Evolutionary conservation across 176 grass and related monocot genomes (phyloP), one percentile per base, ranked within the genome.

Genomic region (Hyparrhenia diplandra): DNA sequence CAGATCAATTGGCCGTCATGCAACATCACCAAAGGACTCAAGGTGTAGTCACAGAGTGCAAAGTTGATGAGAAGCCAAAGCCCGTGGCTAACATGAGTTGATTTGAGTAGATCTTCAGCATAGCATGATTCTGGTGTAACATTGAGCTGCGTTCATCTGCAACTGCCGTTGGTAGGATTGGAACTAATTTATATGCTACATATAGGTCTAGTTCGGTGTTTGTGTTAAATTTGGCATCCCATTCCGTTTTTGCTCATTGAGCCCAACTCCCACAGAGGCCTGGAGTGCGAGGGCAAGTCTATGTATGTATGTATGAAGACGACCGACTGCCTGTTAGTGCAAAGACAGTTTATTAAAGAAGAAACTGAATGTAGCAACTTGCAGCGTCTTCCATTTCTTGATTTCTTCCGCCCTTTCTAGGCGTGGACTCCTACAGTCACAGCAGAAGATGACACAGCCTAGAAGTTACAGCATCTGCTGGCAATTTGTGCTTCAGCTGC

Each of bases 1-100:
- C 87, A 12, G 90, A 99, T 76, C 96, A 91, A 43, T 66, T 95
- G 36, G 39, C 73, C 10, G 63, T 93, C 40, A 54, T 64, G 45
- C 92, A 99, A 75, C 90, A 98, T 78, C 85, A 90, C 34, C 46
- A 61, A 37, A 32, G n/a, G 60, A 28, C 57, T 8, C 64, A 47
- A 41, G 13, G 37, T 77, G 79, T 30, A 31, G 21, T 61, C 14
- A 23, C 83, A 20, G 88, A 78, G 66, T 67, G 20, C 37, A 89
- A 82, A 54, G 67, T 49, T 8, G 73, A 71, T 0, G 82, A 82
- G 31, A 32, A 86, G 71, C 79, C 65, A 46, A 89, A 82, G 47
- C 59, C 73, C 1, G 4, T 82, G 27, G 67, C 57, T 75, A 66
- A 35, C 58, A 73, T 71, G 13, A 60, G 59, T 57, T 89, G 41